A percentile compares a stretch with the other conserved stretches of the same genome.
Evolutionary conservation across 257 asterid species (phyloP).

Genomic region (Forsythia viridissima): DNA sequence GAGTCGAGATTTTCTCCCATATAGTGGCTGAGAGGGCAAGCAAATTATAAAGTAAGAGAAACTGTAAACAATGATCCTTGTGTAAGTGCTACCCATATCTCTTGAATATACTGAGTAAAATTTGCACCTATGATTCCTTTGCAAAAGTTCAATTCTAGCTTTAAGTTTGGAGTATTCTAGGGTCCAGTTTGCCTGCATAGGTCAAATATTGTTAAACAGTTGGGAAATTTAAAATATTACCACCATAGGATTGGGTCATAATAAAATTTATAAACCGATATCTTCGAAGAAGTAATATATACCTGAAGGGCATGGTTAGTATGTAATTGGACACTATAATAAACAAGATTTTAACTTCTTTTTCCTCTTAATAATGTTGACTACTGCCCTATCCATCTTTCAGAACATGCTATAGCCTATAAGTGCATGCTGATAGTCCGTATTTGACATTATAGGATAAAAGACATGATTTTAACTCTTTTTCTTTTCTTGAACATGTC

Average conservation of each 20-base stretch:
- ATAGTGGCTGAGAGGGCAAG: conserved; percentile 32
- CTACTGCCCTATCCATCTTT: not conserved
- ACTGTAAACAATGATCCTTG: not conserved
- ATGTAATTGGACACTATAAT: too few relatives aligned
- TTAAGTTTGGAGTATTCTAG: conserved; percentile 42
- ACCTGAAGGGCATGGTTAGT: not conserved
- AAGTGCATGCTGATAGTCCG: too few relatives aligned
- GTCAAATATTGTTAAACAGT: not conserved
- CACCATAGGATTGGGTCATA: not conserved
- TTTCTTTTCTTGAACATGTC: too few relatives aligned
- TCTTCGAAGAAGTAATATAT: not conserved
- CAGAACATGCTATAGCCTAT: too few relatives aligned
- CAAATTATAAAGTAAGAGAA: not conserved
- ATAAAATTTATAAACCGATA: too few relatives aligned
- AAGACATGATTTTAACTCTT: too few relatives aligned
- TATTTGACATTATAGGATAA: too few relatives aligned
- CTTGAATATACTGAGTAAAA: not conserved
- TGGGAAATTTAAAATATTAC: not conserved
- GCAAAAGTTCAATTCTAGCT: conserved; percentile 46
- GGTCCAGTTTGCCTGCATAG: conserved; percentile 37
- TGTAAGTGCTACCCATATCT: not conserved
- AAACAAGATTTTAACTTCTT: too few relatives aligned
- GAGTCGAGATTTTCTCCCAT: conserved; percentile 53
- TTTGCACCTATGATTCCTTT: conserved; percentile 42
- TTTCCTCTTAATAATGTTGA: not conserved